Percentiles rank a stretch among this genome's conserved stretches.
Conservation (phyloP, 305 asterid species). For the Fraxinus dipetala region DNA sequence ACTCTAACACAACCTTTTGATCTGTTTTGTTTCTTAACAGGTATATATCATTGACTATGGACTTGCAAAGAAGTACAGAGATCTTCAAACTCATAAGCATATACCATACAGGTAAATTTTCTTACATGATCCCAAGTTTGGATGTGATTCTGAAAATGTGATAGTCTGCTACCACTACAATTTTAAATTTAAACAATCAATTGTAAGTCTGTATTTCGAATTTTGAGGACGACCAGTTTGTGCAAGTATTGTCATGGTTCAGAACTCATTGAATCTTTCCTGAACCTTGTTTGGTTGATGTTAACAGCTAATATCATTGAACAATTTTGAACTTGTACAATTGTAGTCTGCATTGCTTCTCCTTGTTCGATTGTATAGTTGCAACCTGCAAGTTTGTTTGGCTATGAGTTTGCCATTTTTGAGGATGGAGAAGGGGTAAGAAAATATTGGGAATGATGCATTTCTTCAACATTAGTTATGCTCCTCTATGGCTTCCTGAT, state of each 20-base stretch:
- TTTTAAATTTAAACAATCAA: background rate
- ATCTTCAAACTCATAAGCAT: slow-evolving; percentile 52
- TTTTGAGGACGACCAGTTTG: background rate
- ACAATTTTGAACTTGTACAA: background rate
- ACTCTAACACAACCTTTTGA: background rate
- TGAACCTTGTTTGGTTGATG: background rate
- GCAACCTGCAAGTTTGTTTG: background rate
- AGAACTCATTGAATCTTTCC: background rate
- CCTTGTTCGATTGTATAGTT: background rate
- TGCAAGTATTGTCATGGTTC: background rate
- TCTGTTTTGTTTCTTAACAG: slow-evolving; percentile 26
- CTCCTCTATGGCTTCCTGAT: background rate
- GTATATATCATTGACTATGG: slow-evolving; percentile 61
- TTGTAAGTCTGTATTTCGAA: background rate
- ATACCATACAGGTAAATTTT: slow-evolving; percentile 46
- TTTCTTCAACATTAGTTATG: background rate
- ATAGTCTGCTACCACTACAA: background rate
- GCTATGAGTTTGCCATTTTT: background rate
- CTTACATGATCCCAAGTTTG: background rate
- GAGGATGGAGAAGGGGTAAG: background rate
- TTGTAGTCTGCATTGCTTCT: background rate
- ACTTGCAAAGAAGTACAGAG: slow-evolving; percentile 57
- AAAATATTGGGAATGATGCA: background rate
- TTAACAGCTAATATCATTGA: background rate
- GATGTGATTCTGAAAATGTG: background rate